phyloP scores from a whole-genome alignment of 2,329 filamentous ascomycete species.

The Aspergillus proliferans region DNA sequence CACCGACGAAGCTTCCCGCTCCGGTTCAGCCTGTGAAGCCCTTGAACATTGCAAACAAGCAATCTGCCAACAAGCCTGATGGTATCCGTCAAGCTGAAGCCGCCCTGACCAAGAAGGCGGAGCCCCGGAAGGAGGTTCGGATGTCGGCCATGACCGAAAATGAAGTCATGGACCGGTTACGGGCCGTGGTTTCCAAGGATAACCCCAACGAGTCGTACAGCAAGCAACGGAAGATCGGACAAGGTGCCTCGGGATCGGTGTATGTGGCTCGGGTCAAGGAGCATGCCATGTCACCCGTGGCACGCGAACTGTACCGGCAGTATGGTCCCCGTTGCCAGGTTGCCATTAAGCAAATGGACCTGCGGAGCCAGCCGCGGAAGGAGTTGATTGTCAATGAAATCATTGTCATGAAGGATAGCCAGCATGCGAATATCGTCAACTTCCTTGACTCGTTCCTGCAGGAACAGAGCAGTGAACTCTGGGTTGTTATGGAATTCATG shows the following conservation, averaged over 20 bases:
- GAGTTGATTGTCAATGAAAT: conserved; percentile 99
- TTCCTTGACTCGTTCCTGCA: conserved; percentile 95
- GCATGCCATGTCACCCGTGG: conserved; percentile 71
- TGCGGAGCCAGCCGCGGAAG: conserved; percentile 93
- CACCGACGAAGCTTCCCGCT: conserved; percentile 55
- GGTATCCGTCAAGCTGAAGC: conserved; percentile 84
- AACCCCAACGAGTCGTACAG: conserved; percentile 93
- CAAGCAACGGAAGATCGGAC: conserved; percentile 99
- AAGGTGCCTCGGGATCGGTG: conserved; percentile 94
- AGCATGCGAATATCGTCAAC: conserved; percentile 97
- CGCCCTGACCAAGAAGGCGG: conserved; percentile 72
- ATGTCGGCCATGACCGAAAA: conserved; percentile 98
- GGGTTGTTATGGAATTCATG: conserved; percentile 99
- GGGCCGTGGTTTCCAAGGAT: conserved; percentile 91
- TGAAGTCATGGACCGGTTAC: conserved; percentile 93
- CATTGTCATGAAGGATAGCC: conserved; percentile 99
- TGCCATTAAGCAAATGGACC: conserved; percentile 99
- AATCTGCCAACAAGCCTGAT: conserved; percentile 50
- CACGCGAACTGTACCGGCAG: conserved; percentile 68
- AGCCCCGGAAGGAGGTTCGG: conserved; percentile 82
- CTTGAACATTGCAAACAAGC: conserved; percentile 69
- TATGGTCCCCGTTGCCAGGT: conserved; percentile 82
- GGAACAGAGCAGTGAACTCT: conserved; percentile 91
- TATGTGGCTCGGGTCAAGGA: conserved; percentile 97
- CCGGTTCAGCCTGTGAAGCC: conserved; percentile 61